Evolutionary conservation across 2,329 filamentous ascomycete genomes (phyloP).

Genomic region (Corynespora cassiicola): DNA sequence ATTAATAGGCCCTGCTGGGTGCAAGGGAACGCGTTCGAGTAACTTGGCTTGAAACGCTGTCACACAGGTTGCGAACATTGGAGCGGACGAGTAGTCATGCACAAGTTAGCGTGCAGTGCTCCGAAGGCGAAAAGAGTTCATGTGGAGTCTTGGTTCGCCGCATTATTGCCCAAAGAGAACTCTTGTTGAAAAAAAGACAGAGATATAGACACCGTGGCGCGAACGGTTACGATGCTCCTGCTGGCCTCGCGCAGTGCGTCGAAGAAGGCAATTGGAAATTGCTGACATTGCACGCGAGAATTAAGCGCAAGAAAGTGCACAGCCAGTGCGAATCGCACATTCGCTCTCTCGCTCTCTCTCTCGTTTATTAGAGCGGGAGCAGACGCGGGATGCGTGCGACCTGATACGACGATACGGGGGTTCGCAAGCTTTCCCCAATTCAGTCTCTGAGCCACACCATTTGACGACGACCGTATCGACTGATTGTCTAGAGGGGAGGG

Average conservation of each 20-base stretch:
- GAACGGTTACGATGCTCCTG: not conserved
- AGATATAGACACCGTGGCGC: constrained; percentile 13
- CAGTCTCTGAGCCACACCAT: constrained; percentile 33
- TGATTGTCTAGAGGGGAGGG: no score
- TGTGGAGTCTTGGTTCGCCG: no score
- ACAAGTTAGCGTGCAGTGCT: no score
- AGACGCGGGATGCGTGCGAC: constrained; percentile 18
- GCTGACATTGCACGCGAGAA: constrained; percentile 30
- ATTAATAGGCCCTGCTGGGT: constrained; percentile 25
- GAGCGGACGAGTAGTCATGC: no score
- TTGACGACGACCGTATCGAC: constrained; percentile 32
- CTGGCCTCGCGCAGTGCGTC: no score
- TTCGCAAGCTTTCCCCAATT: constrained; percentile 32
- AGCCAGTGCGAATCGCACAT: constrained; percentile 4
- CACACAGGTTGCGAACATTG: no score
- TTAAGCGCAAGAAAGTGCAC: constrained; percentile 13
- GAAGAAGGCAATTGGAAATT: no score
- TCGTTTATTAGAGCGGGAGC: constrained; percentile 13
- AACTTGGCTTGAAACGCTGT: no score
- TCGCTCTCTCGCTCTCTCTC: no score
- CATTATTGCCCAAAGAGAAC: no score
- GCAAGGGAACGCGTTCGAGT: constrained; percentile 9
- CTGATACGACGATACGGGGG: constrained; percentile 23
- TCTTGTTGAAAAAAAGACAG: no score
- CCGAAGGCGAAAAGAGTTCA: no score